Conservation (phyloP, 257 asterid genomes). For the Ilex aquifolium region DNA sequence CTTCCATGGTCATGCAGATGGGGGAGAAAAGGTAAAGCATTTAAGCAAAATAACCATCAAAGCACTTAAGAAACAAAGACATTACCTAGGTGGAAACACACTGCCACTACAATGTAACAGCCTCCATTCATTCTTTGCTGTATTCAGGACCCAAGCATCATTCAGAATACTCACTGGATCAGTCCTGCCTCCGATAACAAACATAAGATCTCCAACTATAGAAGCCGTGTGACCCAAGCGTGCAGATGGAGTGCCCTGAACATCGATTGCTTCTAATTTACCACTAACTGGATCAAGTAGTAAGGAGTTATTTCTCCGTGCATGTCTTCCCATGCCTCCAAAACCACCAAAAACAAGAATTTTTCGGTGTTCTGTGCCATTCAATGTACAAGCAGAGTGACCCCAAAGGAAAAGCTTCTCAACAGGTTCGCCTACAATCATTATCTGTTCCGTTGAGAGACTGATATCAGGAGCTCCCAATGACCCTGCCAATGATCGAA, state of each 20-base stretch:
- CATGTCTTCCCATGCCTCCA: constrained; percentile 95
- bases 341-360: constrained; percentile 83
- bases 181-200: constrained; percentile 89
- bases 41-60: no score
- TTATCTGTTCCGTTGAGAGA: constrained; percentile 41
- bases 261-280: constrained; percentile 39
- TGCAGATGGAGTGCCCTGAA: constrained; percentile 62
- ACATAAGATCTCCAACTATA: constrained; percentile 49
- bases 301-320: constrained; percentile 67
- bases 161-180: constrained; percentile 75
- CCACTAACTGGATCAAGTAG: constrained; percentile 50
- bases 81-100: constrained; percentile 69
- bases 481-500: constrained; percentile 83
- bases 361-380: constrained; percentile 30
- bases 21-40: neutral
- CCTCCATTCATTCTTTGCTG: constrained; percentile 52
- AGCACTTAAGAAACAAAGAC: constrained; percentile 5
- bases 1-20: neutral
- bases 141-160: constrained; percentile 71
- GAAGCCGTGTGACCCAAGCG: constrained; percentile 86
- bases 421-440: constrained; percentile 51
- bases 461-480: constrained; percentile 24
- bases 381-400: constrained; percentile 65
- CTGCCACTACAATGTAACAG: constrained; percentile 62
- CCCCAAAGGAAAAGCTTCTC: constrained; percentile 97